These are phyloP conservation scores for Ophiocordyceps sinensis DNA, from an alignment of 2,329 filamentous ascomycete species.

Conservation along the genomic window DNA sequence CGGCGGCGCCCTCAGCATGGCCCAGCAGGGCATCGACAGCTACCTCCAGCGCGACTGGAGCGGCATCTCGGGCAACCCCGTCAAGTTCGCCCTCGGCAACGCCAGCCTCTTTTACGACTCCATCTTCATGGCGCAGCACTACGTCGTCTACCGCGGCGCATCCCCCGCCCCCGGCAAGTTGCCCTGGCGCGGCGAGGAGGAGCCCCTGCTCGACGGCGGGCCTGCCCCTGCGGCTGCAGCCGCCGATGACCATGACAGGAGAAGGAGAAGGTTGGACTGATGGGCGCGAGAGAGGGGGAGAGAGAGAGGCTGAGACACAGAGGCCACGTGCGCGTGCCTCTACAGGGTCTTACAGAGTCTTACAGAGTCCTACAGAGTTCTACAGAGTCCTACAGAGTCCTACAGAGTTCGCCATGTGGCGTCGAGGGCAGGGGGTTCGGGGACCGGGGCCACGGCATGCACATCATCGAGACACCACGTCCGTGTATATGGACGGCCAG, in stretches of 20 bases:
- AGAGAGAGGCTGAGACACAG: too few species aligned
- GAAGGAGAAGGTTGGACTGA: not conserved
- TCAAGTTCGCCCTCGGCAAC: constrained; percentile 78
- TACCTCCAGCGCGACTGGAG: constrained; percentile 77
- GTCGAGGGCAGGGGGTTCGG: too few species aligned
- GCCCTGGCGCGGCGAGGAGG: constrained; percentile 4
- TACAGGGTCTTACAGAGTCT: too few species aligned
- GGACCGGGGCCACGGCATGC: too few species aligned
- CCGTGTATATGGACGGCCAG: too few species aligned
- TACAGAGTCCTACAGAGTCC: too few species aligned
- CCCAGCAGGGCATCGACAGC: constrained; percentile 74
- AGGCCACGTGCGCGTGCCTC: too few species aligned
- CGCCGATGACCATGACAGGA: not conserved
- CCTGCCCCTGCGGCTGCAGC: constrained; percentile 4
- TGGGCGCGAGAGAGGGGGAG: not conserved
- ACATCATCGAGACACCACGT: too few species aligned
- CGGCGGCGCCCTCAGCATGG: constrained; percentile 68
- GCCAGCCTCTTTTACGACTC: constrained; percentile 76
- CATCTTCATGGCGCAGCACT: constrained; percentile 82
- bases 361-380: too few species aligned
- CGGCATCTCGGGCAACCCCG: constrained; percentile 78
- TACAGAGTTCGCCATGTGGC: too few species aligned
- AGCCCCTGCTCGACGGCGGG: constrained; percentile 10
- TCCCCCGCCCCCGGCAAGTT: constrained; percentile 1
- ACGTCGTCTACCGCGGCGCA: constrained; percentile 48